Evolutionary conservation across 208 protist species (phyloP).

Genomic region (Trypanosoma grayi): DNA sequence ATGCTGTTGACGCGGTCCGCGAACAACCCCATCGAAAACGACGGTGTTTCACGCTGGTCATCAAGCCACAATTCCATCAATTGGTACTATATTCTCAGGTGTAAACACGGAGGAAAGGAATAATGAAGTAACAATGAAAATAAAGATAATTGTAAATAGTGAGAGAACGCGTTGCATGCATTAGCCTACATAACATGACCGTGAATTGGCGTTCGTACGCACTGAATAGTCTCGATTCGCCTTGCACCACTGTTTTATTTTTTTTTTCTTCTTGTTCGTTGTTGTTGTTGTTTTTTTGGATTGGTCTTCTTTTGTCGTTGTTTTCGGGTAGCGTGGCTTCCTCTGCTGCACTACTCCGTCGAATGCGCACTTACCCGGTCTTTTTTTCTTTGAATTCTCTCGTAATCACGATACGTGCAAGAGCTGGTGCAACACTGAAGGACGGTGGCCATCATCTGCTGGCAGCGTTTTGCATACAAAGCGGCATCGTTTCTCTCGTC

Average conservation of each 20-base stretch:
- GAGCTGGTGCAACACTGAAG: constrained; percentile 60
- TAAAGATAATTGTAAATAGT: too few species aligned
- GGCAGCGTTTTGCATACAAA: constrained; percentile 81
- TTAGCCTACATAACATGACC: too few species aligned
- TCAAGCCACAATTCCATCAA: constrained; percentile 8
- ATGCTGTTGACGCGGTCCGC: constrained; percentile 34
- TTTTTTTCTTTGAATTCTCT: background rate
- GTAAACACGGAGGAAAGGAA: constrained; percentile 1
- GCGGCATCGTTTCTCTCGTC: constrained; percentile 67
- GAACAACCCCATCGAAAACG: constrained; percentile 24
- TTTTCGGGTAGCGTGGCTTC: too few species aligned
- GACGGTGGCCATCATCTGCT: constrained; percentile 79
- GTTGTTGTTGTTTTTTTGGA: background rate
- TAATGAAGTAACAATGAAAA: background rate
- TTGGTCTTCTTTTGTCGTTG: background rate
- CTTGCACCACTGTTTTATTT: too few species aligned
- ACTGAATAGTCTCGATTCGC: too few species aligned
- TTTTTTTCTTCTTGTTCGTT: too few species aligned
- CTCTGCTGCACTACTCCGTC: too few species aligned
- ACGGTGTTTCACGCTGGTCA: constrained; percentile 25
- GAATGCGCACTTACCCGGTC: background rate
- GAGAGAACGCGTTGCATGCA: too few species aligned
- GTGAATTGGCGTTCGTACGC: too few species aligned
- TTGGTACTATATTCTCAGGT: background rate
- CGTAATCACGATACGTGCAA: constrained; percentile 63